Base-by-base conservation (phyloP, 805 yeast species). In the Metschnikowia continentalis region DNA sequence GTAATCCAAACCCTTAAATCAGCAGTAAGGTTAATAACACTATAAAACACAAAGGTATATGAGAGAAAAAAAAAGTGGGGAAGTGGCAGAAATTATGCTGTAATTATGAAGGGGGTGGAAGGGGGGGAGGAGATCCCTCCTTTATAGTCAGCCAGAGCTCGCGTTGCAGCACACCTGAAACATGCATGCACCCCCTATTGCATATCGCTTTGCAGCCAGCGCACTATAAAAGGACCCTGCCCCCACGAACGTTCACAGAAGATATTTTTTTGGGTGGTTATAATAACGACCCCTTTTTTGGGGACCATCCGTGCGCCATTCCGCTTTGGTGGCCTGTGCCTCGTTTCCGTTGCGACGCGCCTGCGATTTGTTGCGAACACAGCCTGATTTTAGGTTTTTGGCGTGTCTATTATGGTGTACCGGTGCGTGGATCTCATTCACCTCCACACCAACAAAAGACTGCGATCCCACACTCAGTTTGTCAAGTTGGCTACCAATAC, bases 141-240 rank as follows among this genome's bases (percentile, higher is more conserved):
- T 40, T 26, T 40, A 40, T 40, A 40, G 35, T 17, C 19, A 26
- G 11, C 35, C 10, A 15, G 20, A 14, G 26, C 13, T 32, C 15
- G 35, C 22, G 35, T 40, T 42, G 37, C 46, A 20, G 46, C 37
- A 33, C 19, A 15, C 14, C 38, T 42, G 46, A 20, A 42, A 42
- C 38, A 42, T 20, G 46, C 46, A 42, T 42, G 46, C 46, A 33
- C 38, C 46, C 46, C 46, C 38, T 42, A 33, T 20, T 42, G 38
- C 38, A 42, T 20, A 32, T 32, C 20, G 3, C n/a, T 33, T 32
- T 20, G 46, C 17, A 23, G 6, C 30, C 46, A 17, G 38, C 32
- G 32, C 38, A 20, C 33, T 23, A 42, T 42, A 42, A 42, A 33
- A 17, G 14, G 23, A 1, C 35, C 5, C 2, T 5, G 0, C 3